A percentile compares a stretch with the other conserved stretches of the same genome.
Evolutionary conservation across 2,329 filamentous ascomycete species (phyloP).

Genomic region (Xylaria arbuscula): DNA sequence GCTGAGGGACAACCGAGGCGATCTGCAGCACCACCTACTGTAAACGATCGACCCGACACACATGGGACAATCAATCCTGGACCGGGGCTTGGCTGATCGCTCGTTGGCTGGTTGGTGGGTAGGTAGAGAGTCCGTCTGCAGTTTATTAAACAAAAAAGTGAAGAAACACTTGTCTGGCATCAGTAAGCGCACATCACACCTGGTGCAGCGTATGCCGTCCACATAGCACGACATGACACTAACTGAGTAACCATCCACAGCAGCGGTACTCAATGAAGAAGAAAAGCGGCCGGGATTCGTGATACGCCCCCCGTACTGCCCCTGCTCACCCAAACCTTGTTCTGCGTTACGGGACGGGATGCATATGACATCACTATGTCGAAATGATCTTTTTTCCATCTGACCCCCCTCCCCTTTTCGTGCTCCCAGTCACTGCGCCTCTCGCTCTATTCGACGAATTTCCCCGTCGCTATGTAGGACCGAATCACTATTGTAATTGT

Average conservation of each 20-base stretch:
- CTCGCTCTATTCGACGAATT: background rate
- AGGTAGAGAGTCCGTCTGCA: background rate
- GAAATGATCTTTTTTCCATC: slow-evolving; percentile 10
- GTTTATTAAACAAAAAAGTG: background rate
- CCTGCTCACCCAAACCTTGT: slow-evolving; percentile 28
- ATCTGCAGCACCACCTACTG: slow-evolving; percentile 20
- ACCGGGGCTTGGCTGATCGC: background rate
- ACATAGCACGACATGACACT: background rate
- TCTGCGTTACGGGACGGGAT: slow-evolving; percentile 13
- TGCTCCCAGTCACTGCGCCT: background rate
- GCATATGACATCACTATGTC: slow-evolving; percentile 32
- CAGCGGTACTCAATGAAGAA: background rate
- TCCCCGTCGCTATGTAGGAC: no score
- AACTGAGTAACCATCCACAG: background rate
- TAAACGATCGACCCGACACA: background rate
- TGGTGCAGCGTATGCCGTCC: slow-evolving; percentile 2
- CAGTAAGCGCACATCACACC: slow-evolving; percentile 12
- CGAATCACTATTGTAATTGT: no score
- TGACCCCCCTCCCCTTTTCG: background rate
- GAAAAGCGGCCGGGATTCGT: slow-evolving; percentile 4
- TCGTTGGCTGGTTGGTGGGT: background rate
- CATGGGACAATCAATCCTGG: slow-evolving; percentile 7
- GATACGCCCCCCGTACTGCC: no score
- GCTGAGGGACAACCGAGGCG: slow-evolving; percentile 1
- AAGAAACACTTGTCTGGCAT: slow-evolving; percentile 2